phyloP scores from a whole-genome alignment of 495 filamentous ascomycete species.

The Lindgomyces ingoldianus region DNA sequence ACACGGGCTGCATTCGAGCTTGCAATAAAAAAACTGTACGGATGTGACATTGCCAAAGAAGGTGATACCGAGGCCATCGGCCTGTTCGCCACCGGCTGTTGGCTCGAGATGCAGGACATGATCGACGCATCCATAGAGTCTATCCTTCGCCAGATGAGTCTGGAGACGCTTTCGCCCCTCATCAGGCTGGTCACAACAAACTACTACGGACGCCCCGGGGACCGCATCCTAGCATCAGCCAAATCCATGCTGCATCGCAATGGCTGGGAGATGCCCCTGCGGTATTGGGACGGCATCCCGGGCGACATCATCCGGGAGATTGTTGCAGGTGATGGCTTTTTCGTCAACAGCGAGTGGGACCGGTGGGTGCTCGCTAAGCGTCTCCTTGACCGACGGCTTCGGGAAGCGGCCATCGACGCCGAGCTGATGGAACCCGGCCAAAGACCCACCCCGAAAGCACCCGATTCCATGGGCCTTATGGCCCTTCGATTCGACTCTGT shows the following conservation, averaged over 20 bases:
- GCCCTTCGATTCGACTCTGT: constrained; percentile 52
- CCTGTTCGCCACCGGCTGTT: constrained; percentile 61
- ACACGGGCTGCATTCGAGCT: constrained; percentile 60
- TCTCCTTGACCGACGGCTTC: constrained; percentile 56
- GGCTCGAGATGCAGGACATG: constrained; percentile 62
- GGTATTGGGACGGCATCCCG: constrained; percentile 60
- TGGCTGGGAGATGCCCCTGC: constrained; percentile 60
- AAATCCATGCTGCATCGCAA: constrained; percentile 63
- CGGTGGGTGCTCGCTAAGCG: constrained; percentile 59
- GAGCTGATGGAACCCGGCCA: constrained; percentile 46
- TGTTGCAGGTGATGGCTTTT: constrained; percentile 63
- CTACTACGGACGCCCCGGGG: constrained; percentile 60
- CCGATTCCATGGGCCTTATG: constrained; percentile 47
- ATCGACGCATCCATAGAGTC: constrained; percentile 57
- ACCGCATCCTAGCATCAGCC: constrained; percentile 56
- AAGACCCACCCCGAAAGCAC: constrained; percentile 42
- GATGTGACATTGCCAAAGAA: constrained; percentile 50
- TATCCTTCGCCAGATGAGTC: constrained; percentile 56
- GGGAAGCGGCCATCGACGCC: constrained; percentile 47
- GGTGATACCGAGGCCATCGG: constrained; percentile 58
- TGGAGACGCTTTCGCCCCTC: constrained; percentile 50
- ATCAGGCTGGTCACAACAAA: constrained; percentile 60
- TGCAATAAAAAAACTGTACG: constrained; percentile 59
- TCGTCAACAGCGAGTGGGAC: constrained; percentile 59
- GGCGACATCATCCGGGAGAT: constrained; percentile 60